Evolutionary conservation across 345 rosid species (phyloP).

Genomic region (Lumnitzera littorea): DNA sequence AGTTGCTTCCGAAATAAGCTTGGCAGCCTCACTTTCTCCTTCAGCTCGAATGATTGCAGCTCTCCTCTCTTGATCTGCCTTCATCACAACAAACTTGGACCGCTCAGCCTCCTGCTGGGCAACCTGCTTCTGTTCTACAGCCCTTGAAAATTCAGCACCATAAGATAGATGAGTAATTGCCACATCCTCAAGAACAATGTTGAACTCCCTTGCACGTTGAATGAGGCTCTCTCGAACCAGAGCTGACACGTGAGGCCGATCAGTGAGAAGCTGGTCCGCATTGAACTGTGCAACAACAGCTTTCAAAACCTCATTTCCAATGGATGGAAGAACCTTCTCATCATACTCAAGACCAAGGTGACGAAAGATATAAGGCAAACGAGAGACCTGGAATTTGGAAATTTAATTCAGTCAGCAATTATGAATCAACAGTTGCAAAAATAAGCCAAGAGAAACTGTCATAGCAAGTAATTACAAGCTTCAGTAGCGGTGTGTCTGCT

Average conservation of each 20-base stretch:
- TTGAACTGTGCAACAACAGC: slow-evolving; percentile 97
- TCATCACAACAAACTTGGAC: slow-evolving; percentile 88
- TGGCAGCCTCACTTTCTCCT: slow-evolving; percentile 98
- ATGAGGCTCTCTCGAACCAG: slow-evolving; percentile 65
- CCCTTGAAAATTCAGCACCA: slow-evolving; percentile 85
- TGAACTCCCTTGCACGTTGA: slow-evolving; percentile 79
- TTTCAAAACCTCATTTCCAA: slow-evolving; percentile 97
- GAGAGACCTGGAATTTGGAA: slow-evolving; percentile 36
- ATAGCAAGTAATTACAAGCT: no score
- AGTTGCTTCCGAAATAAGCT: slow-evolving; percentile 83
- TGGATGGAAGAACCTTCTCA: slow-evolving; percentile 94
- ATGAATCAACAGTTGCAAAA: no score
- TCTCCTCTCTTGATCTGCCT: slow-evolving; percentile 98
- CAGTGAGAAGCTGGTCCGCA: slow-evolving; percentile 98
- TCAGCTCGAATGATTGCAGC: slow-evolving; percentile 93
- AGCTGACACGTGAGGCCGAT: slow-evolving; percentile 94
- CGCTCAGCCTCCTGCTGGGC: slow-evolving; percentile 99
- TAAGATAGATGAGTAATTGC: slow-evolving; percentile 95
- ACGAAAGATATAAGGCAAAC: slow-evolving; percentile 72
- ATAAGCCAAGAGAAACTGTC: no score
- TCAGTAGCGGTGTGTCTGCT: no score
- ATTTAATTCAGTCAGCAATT: no score
- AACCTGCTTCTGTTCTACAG: slow-evolving; percentile 97
- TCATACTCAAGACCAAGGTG: slow-evolving; percentile 87
- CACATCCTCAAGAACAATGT: slow-evolving; percentile 82